Base-by-base conservation (phyloP, 2,329 filamentous ascomycete genomes). In the Cadophora sp. region DNA sequence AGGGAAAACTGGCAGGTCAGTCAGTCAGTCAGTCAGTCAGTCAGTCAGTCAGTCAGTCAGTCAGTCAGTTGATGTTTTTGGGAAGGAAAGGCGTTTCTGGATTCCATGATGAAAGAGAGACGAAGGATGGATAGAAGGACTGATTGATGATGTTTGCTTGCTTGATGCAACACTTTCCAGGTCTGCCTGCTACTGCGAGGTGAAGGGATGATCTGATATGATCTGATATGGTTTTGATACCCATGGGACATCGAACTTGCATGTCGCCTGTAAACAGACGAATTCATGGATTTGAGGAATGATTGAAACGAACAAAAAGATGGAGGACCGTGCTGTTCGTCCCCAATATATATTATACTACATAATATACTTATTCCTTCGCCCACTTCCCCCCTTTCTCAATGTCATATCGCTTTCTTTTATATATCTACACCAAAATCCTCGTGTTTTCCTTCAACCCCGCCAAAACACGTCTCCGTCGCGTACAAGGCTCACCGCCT, bases 231-330 rank as follows among this genome's bases (percentile, higher is more conserved):
- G n/a, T 14, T 24, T 27, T 60, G 66, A 68, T 68, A 68, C 67
- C 67, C 63, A 68, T n/a, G 67, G 64, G 50, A 67, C 64, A 65
- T 59, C 43, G 40, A 34, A 53, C 29, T 43, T 62, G 59, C 43
- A 3, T 50, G 64, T 67, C 50, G 64, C 50, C 61, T 58, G 65
- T 43, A 64, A 60, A 59, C 51, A 68, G 53, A 65, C 53, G 51
- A 27, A 43, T 24, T 40, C 16, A 14, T 61, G 46, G 53, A 31
- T 61, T n/a, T 48, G 43, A 48, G 43, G 46, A 29, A 37, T 59
- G 43, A 69, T n/a, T 29, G 29, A 27, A 46, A 56, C 43, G 56
- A 34, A 48, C 48, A 40, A 34, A 48, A 37, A 40, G 56, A 58
- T 14, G 31, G 12, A 14, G n/a, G 26, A 60, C n/a, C 9, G 16